Base-by-base conservation (phyloP, 371 early-diverging fungal genomes). In the Zopfochytrium polystomum region DNA sequence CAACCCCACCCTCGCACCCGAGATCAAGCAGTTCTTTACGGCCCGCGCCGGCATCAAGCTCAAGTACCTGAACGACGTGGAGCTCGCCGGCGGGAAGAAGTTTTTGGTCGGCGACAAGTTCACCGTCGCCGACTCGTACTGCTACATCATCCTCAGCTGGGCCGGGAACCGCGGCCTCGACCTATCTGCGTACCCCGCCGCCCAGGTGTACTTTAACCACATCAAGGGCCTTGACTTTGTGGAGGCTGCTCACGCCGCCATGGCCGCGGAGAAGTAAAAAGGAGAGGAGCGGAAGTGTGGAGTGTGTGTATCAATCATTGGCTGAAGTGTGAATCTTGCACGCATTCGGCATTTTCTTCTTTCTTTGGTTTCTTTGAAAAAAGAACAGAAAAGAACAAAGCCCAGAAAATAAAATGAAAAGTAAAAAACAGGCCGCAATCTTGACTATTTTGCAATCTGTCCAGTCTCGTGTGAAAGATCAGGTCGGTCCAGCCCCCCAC, bases 71-170 rank as follows among this genome's bases (percentile, higher is more conserved):
- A 45, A 62, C 31, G 57, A 62, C 29, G 5, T 32, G 9, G 61
- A 60, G 45, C 46, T 60, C 22, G 22, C 22, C n/a, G 54, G 52
- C 23, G 55, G 55, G 26, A 60, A 31, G 29, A 60, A 62, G 20
- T 60, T 22, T 46, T 62, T 55, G 62, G 58, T 62, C n/a, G 61
- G 62, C 4, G 26, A 44, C 18, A 20, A 62, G 4, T 57, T 62
- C 33, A 60, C 59, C 20, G 62, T 62, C 20, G 62, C 44, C 11
- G 62, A 62, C 26, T 29, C 58, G 26, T 62, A 62, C 42, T 29
- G 25, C 26, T 52, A 44, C 44, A 32, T 27, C 27, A 20, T 62
- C 34, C 48, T 62, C 13, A 31, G 58, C 9, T 58, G 54, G 26
- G 25, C 33, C 29, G 26, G 7, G 55, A 11, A 55, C 58, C 11